Percentiles rank a stretch among this genome's conserved stretches.
phyloP scores from a whole-genome alignment of 257 asterid genomes.

The Orobanche coerulescens region DNA sequence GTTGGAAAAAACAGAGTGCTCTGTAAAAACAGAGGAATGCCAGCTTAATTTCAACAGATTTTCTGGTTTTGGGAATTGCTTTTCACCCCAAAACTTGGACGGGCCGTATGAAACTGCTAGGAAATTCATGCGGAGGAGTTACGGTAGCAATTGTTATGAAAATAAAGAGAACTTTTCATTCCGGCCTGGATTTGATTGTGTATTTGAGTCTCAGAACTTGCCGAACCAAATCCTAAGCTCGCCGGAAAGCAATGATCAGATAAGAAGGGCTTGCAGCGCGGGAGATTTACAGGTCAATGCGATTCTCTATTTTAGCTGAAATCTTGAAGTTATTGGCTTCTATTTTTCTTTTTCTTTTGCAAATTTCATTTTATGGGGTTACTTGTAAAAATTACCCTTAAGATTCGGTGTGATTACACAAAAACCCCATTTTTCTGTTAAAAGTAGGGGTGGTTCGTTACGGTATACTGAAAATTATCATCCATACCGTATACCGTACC shows the following conservation, averaged over 20 bases:
- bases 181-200: conserved; percentile 37
- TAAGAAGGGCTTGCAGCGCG: conserved; percentile 79
- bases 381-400: too few species aligned
- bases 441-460: too few species aligned
- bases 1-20: conserved; percentile 28
- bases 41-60: conserved; percentile 27
- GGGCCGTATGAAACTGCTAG: conserved; percentile 30
- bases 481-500: too few species aligned
- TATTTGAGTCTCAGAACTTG: conserved; percentile 35
- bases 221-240: conserved; percentile 33
- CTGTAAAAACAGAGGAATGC: conserved; percentile 50
- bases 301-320: background rate
- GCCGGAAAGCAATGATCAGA: conserved; percentile 43
- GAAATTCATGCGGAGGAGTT: conserved; percentile 75
- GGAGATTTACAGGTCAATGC: conserved; percentile 71
- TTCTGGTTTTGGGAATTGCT: conserved; percentile 18
- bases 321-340: background rate
- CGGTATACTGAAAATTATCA: too few species aligned
- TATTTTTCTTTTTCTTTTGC: too few species aligned
- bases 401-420: too few species aligned
- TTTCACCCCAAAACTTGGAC: conserved; percentile 26
- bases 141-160: conserved; percentile 58
- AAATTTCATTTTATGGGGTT: too few species aligned
- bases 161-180: conserved; percentile 27
- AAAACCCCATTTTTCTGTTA: too few species aligned